A percentile compares a stretch with the other conserved stretches of the same genome.
phyloP scores from a whole-genome alignment of 371 early-diverging fungal species.

The Zopfochytrium polystomum region DNA sequence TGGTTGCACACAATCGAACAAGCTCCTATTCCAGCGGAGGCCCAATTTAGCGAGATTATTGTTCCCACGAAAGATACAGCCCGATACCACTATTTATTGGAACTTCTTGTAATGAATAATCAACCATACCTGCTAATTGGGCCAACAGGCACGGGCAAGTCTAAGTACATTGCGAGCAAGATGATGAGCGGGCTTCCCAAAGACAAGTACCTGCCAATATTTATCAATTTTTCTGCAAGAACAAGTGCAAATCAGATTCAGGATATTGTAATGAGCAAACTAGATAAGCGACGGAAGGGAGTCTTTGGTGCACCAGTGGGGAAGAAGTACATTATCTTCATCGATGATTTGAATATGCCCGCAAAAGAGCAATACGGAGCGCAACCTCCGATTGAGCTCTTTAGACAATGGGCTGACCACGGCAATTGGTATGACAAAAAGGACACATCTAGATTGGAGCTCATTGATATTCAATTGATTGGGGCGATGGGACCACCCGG shows the following conservation, averaged over 20 bases:
- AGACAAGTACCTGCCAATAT: slow-evolving; percentile 48
- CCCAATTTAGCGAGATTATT: slow-evolving; percentile 56
- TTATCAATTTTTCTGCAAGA: slow-evolving; percentile 55
- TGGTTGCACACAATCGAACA: slow-evolving; percentile 50
- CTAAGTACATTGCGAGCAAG: slow-evolving; percentile 55
- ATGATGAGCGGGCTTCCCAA: slow-evolving; percentile 49
- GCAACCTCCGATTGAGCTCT: slow-evolving; percentile 59
- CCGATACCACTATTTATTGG: slow-evolving; percentile 53
- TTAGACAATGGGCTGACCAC: slow-evolving; percentile 57
- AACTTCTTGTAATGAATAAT: slow-evolving; percentile 47
- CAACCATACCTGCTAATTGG: slow-evolving; percentile 52
- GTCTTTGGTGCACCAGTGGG: slow-evolving; percentile 53
- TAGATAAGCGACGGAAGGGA: slow-evolving; percentile 59
- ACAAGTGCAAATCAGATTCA: slow-evolving; percentile 54
- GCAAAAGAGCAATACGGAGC: slow-evolving; percentile 60
- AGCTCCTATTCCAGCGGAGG: slow-evolving; percentile 44
- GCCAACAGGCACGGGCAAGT: slow-evolving; percentile 63
- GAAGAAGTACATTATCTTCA: slow-evolving; percentile 50
- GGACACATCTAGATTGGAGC: slow-evolving; percentile 50
- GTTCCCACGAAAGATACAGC: slow-evolving; percentile 59
- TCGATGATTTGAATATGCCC: slow-evolving; percentile 60
- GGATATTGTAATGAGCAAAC: slow-evolving; percentile 57
- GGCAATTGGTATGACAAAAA: slow-evolving; percentile 63
- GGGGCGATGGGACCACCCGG: slow-evolving; percentile 58
- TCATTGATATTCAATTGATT: slow-evolving; percentile 54